phyloP scores from a whole-genome alignment of 2,329 filamentous ascomycete species.

The Amylocarpus encephaloides region DNA sequence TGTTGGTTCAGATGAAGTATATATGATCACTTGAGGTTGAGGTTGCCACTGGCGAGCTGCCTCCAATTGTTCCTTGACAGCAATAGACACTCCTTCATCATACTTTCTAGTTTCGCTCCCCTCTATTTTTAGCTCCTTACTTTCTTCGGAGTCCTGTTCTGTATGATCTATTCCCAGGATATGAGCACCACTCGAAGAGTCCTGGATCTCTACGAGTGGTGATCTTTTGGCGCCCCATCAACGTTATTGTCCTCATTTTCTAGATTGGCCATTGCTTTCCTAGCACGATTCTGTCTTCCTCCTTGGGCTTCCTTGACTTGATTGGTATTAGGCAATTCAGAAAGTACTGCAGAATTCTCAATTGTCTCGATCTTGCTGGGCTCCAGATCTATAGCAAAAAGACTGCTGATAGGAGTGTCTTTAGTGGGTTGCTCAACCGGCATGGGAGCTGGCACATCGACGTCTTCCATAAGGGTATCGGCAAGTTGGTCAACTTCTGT shows the following conservation, averaged over 20 bases:
- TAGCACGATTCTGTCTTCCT: constrained; percentile 5
- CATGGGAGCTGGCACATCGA: background rate
- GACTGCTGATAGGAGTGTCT: too few species aligned
- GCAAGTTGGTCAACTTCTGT: background rate
- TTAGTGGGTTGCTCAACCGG: background rate
- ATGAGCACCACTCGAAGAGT: constrained; percentile 30
- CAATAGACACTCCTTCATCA: background rate
- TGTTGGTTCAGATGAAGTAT: too few species aligned
- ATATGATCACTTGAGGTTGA: too few species aligned
- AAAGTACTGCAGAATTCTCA: too few species aligned
- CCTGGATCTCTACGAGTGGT: constrained; percentile 33
- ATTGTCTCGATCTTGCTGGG: too few species aligned
- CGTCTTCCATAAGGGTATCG: background rate
- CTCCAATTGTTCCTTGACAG: too few species aligned
- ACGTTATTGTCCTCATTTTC: background rate
- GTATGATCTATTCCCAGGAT: constrained; percentile 25
- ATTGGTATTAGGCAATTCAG: too few species aligned
- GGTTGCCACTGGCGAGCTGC: too few species aligned
- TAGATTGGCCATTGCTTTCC: background rate
- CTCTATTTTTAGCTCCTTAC: background rate
- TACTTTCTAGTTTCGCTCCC: background rate
- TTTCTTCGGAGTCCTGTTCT: constrained; percentile 2
- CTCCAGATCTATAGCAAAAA: too few species aligned
- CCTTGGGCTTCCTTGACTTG: background rate
- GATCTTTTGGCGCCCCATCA: constrained; percentile 24